Percentiles rank a stretch among this genome's conserved stretches.
These are phyloP conservation scores for Beauveria bassiana DNA, from an alignment of 2,329 filamentous ascomycete species.

Conservation along the genomic window DNA sequence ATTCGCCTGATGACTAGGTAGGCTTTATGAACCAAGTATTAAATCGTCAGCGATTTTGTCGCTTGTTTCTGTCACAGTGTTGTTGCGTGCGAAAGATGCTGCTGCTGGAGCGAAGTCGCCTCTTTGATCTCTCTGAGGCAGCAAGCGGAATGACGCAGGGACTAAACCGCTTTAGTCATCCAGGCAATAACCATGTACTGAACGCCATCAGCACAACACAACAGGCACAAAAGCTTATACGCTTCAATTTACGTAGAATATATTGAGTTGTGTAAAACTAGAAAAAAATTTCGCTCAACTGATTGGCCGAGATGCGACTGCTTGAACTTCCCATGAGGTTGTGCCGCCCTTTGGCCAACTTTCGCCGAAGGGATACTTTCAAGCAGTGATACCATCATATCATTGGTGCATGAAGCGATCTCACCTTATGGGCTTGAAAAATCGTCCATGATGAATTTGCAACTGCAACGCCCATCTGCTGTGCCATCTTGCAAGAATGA, in stretches of 20 bases:
- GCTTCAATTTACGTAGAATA: no score
- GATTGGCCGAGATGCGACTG: not conserved
- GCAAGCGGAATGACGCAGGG: slow-evolving; percentile 14
- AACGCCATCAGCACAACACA: not conserved
- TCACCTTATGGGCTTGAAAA: no score
- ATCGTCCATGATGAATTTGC: no score
- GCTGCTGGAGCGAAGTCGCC: slow-evolving; percentile 1
- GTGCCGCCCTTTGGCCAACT: not conserved
- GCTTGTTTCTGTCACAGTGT: not conserved
- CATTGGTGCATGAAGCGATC: not conserved
- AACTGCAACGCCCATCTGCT: no score
- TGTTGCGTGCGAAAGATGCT: not conserved
- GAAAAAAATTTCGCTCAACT: not conserved
- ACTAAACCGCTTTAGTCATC: slow-evolving; percentile 12
- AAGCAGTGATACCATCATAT: not conserved
- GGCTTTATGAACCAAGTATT: not conserved
- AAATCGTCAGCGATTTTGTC: not conserved
- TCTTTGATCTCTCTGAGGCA: slow-evolving; percentile 7
- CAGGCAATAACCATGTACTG: not conserved
- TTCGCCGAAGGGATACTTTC: not conserved
- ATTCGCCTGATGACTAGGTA: not conserved
- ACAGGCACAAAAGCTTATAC: not conserved
- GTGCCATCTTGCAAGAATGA: no score
- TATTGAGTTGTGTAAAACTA: not conserved
- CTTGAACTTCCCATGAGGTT: not conserved